phyloP scores from a whole-genome alignment of 169 alveolate species.

The Cryptosporidium ryanae region DNA sequence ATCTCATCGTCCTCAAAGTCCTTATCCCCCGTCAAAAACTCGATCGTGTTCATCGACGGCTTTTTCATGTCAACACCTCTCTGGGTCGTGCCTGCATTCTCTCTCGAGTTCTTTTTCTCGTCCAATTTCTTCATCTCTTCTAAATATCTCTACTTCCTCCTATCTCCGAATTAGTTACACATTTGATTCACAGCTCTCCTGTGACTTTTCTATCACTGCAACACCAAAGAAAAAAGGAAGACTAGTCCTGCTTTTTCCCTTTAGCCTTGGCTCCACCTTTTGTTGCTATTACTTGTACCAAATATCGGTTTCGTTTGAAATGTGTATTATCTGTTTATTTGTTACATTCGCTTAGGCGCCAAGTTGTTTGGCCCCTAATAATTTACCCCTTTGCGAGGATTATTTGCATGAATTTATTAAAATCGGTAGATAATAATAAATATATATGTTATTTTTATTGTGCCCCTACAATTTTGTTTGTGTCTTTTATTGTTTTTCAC shows the following conservation, averaged over 20 bases:
- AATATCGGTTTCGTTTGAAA: too few species aligned
- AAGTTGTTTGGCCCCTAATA: neutral
- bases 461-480: neutral
- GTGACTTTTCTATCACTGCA: neutral
- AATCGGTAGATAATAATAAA: neutral
- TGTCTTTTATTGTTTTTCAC: too few species aligned
- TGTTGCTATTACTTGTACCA: too few species aligned
- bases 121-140: slow-evolving; percentile 1
- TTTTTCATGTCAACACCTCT: neutral
- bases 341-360: slow-evolving; percentile 27
- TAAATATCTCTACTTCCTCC: slow-evolving; percentile 25
- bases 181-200: slow-evolving; percentile 34
- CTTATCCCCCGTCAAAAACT: slow-evolving; percentile 57
- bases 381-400: slow-evolving; percentile 55
- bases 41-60: slow-evolving; percentile 23
- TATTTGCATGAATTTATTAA: slow-evolving; percentile 27
- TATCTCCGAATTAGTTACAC: slow-evolving; percentile 28
- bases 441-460: neutral
- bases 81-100: neutral
- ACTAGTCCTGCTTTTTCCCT: too few species aligned
- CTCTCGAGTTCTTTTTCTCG: neutral
- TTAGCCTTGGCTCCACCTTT: too few species aligned
- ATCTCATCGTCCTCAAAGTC: slow-evolving; percentile 44
- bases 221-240: too few species aligned
- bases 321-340: too few species aligned